Conservation (phyloP, 768 basidiomycete species). For the Cyathus striatus region DNA sequence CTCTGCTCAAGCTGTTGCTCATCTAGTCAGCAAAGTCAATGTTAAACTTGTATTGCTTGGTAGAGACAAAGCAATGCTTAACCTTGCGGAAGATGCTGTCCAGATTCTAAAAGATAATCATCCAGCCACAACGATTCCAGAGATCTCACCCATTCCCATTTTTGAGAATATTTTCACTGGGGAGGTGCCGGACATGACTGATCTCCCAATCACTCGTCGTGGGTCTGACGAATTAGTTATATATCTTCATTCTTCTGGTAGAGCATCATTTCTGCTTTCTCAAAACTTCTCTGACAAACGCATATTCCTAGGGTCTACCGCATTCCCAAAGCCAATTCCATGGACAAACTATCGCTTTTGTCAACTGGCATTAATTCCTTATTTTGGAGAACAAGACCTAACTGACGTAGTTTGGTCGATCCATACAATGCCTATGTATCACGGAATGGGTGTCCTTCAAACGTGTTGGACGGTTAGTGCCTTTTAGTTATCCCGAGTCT, state of each 20-base stretch:
- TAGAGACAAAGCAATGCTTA: constrained; percentile 13
- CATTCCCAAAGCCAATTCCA: constrained; percentile 15
- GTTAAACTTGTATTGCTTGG: constrained; percentile 17
- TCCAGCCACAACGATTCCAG: constrained; percentile 3
- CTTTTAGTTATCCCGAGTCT: constrained; percentile 15
- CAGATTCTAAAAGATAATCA: constrained; percentile 8
- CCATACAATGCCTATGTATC: constrained; percentile 25
- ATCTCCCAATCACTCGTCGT: neutral
- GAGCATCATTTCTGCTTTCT: neutral
- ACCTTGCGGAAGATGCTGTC: constrained; percentile 10
- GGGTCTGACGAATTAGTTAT: neutral
- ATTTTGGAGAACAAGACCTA: constrained; percentile 19
- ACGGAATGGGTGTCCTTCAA: constrained; percentile 22
- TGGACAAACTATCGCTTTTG: constrained; percentile 8
- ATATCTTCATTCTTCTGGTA: constrained; percentile 1
- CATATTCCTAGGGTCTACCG: constrained; percentile 11
- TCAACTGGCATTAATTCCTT: constrained; percentile 10
- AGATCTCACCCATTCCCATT: constrained; percentile 9
- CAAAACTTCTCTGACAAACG: no score
- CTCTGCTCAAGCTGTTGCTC: constrained; percentile 36
- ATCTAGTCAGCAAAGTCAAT: constrained; percentile 23
- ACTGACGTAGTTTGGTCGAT: constrained; percentile 13
- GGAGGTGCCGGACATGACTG: neutral
- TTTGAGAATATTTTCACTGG: constrained; percentile 12
- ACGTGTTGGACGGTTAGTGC: constrained; percentile 8